Conservation (phyloP, 805 yeast genomes). For the Saccharomyces cerevisiae region DNA sequence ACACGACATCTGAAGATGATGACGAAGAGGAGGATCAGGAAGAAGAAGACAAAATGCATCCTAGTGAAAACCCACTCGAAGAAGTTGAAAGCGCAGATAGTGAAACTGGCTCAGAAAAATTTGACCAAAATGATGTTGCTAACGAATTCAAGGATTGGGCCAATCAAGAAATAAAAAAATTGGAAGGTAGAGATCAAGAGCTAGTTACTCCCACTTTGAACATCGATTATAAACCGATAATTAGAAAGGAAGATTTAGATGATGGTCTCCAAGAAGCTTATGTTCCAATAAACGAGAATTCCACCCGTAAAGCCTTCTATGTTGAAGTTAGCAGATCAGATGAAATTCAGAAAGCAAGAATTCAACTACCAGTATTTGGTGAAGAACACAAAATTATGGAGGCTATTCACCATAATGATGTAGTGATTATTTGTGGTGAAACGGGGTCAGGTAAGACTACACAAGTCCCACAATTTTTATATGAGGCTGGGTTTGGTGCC, state of each 20-base stretch:
- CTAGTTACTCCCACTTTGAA: constrained; percentile 44
- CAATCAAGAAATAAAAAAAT: constrained; percentile 53
- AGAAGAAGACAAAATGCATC: constrained; percentile 22
- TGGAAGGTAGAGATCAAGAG: constrained; percentile 52
- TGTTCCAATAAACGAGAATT: constrained; percentile 47
- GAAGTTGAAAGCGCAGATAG: constrained; percentile 31
- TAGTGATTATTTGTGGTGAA: constrained; percentile 89
- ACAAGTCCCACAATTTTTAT: constrained; percentile 92
- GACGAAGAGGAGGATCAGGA: constrained; percentile 18
- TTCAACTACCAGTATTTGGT: constrained; percentile 75
- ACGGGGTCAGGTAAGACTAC: constrained; percentile 99
- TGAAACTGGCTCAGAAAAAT: constrained; percentile 29
- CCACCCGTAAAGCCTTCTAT: constrained; percentile 50
- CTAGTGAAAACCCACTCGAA: constrained; percentile 19
- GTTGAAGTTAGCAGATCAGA: constrained; percentile 61
- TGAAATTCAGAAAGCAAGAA: constrained; percentile 58
- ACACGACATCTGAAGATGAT: constrained; percentile 28
- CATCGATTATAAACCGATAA: constrained; percentile 45
- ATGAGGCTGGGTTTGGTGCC: constrained; percentile 84
- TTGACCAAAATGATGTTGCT: constrained; percentile 37
- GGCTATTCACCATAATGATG: constrained; percentile 85
- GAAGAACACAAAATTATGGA: constrained; percentile 95
- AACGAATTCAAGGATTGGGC: constrained; percentile 85
- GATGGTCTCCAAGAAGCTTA: constrained; percentile 60
- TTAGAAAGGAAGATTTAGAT: constrained; percentile 63